phyloP scores from a whole-genome alignment of 2,329 filamentous ascomycete genomes.

The Karstenula rhodostoma region DNA sequence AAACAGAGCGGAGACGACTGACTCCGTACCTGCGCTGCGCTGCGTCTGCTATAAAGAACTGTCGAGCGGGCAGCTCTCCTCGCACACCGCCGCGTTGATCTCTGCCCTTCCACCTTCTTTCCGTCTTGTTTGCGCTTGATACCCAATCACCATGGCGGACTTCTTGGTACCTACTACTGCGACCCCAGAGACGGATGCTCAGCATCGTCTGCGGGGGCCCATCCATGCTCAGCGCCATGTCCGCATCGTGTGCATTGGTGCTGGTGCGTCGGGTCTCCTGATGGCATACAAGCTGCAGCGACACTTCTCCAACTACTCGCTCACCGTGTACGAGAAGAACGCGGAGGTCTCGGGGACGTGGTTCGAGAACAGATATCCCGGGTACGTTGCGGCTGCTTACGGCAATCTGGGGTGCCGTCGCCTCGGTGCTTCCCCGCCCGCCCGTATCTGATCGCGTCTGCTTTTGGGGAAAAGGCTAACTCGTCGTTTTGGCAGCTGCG shows the following conservation, averaged over 20 bases:
- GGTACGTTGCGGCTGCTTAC: constrained; percentile 31
- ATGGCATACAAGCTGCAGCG: constrained; percentile 60
- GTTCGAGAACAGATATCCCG: constrained; percentile 60
- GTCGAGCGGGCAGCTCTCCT: neutral
- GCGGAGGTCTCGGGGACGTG: constrained; percentile 59
- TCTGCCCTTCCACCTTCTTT: neutral
- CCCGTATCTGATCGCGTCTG: neutral
- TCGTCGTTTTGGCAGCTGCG: constrained; percentile 42
- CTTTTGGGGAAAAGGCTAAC: constrained; percentile 20
- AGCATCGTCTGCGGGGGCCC: constrained; percentile 37
- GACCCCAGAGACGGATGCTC: constrained; percentile 34
- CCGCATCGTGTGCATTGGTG: constrained; percentile 56
- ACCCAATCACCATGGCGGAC: constrained; percentile 34
- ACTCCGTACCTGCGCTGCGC: neutral
- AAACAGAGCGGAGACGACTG: constrained; percentile 2
- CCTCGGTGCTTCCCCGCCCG: neutral
- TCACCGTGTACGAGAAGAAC: constrained; percentile 60
- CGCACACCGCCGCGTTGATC: constrained; percentile 1
- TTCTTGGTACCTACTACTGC: constrained; percentile 37
- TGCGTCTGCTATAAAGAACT: neutral
- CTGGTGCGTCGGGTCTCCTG: constrained; percentile 58
- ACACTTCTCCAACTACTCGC: constrained; percentile 54
- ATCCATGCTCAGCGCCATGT: constrained; percentile 49
- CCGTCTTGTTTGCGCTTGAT: neutral
- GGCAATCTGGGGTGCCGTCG: neutral